Evolutionary conservation across 305 asterid species (phyloP), one percentile per base, ranked within the genome.

Genomic region (Caryopteris hybrid): DNA sequence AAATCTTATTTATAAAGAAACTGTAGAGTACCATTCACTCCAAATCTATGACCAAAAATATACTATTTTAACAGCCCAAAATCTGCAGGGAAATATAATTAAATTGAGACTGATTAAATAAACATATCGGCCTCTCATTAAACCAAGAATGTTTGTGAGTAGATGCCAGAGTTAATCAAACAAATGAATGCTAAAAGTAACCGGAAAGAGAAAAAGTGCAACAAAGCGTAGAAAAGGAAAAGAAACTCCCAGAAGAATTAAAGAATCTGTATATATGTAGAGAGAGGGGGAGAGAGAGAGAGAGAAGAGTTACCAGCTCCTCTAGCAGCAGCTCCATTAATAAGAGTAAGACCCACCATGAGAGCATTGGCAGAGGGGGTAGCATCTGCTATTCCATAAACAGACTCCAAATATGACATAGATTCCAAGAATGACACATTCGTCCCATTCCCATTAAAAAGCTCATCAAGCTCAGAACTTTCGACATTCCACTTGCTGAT

Each of bases 241-340:
- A 33, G 21, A 52, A 21, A 41, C 29, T 25, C 22, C 51, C 25
- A 57, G 1, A n/a, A n/a, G n/a, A n/a, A n/a, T n/a, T n/a, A n/a
- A 48, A 20, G 34, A 65, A 50, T n/a, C 3, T 9, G n/a, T 9
- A 34, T 16, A 45, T 5, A 54, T 39, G 18, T 10, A 47, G 6
- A 70, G 9, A 43, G 13, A 52, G 31, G 13, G 18, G 43, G 17
- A 57, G 50, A 51, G 55, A 51, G 33, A 23, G 23, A 50, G 43
- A 64, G 52, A 46, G 48, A n/a, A 34, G 12, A 50, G 9, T 1
- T 74, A 84, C 90, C 90, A 85, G 87, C 90, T 77, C 87, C 86
- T 82, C 55, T 80, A 25, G 85, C 86, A 63, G 78, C 80, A 61
- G 87, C 87, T 58, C 86, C 90, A 2, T 61, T 83, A 55, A 85